Evolutionary conservation across 495 filamentous ascomycete species (phyloP), one percentile per base, ranked within the genome.

Genomic region (Aspergillus leporis): DNA sequence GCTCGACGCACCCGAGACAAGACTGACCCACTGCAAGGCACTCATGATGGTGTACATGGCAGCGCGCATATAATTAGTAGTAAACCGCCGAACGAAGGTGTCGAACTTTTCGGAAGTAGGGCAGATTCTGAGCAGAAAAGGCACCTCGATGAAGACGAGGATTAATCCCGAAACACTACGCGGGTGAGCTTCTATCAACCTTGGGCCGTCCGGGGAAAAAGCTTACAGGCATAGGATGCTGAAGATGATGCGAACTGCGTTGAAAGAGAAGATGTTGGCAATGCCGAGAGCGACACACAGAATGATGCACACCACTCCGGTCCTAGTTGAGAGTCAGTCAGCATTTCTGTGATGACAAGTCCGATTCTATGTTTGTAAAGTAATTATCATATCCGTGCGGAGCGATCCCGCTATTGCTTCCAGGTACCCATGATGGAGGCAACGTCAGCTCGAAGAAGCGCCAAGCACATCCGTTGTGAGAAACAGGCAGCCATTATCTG

Each of bases 31-130:
- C 70, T 97, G 92, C 34, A 94, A 74, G 43, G 86, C 63, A 66
- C 87, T 90, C 87, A 97, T 91, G 67, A 83, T 74, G 57, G 74
- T 68, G 76, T 99, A 99, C 74, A 96, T 87, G 51, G 77, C 89
- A n/a, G 93, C 93, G 74, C 95, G 92, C 89, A 93, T 96, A 80
- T 90, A 97, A 78, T 96, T 97, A 49, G 92, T 91, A 41, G 91
- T 90, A 79, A 99, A 92, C 48, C 81, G 84, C 70, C 94, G 92
- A 72, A 99, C 93, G 74, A 93, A 90, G 62, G 75, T 79, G 69
- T 98, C 95, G 75, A 99, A 99, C 52, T 80, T 82, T 45, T 86
- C 70, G 38, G 94, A 98, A 0, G 95, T 99, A 50, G 94, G 94
- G 77, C 94, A 99, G 77, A 99, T 97, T 74, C 95, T 89, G 32